A percentile compares a stretch with the other conserved stretches of the same genome.
These are phyloP conservation scores for Amesomyces nigricolor DNA, from an alignment of 2,329 filamentous ascomycete species.

Conservation along the genomic window DNA sequence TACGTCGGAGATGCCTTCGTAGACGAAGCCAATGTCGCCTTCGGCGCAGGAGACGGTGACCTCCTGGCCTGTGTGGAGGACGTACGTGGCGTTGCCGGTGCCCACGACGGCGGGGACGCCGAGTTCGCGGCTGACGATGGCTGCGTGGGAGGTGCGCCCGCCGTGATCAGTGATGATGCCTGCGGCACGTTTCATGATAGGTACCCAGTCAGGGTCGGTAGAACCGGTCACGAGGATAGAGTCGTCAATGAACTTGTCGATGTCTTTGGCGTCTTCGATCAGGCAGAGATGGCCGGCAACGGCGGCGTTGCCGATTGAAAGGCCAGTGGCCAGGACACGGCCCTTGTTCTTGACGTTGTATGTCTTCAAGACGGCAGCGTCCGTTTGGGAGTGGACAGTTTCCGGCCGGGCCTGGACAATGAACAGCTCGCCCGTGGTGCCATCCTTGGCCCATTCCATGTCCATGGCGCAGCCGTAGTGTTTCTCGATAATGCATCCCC, in stretches of 20 bases:
- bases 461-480: slow-evolving; percentile 36
- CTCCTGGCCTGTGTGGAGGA: slow-evolving; percentile 34
- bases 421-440: slow-evolving; percentile 28
- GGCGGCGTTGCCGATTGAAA: slow-evolving; percentile 33
- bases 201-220: slow-evolving; percentile 37
- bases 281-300: slow-evolving; percentile 32
- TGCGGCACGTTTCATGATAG: slow-evolving; percentile 35
- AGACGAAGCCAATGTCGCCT: slow-evolving; percentile 34
- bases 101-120: slow-evolving; percentile 36
- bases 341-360: slow-evolving; percentile 31
- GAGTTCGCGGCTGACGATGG: slow-evolving; percentile 38
- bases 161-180: slow-evolving; percentile 36
- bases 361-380: slow-evolving; percentile 30
- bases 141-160: slow-evolving; percentile 36
- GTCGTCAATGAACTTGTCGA: slow-evolving; percentile 31
- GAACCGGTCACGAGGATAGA: slow-evolving; percentile 33
- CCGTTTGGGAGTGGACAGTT: slow-evolving; percentile 33
- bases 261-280: slow-evolving; percentile 29
- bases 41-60: slow-evolving; percentile 37
- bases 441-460: slow-evolving; percentile 37
- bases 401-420: slow-evolving; percentile 36
- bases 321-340: slow-evolving; percentile 28
- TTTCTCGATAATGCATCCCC: slow-evolving; percentile 33
- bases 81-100: slow-evolving; percentile 32
- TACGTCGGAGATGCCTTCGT: slow-evolving; percentile 33